Conservation (phyloP, 192 early-diverging fungal genomes). For the Backusella mclennaniae region DNA sequence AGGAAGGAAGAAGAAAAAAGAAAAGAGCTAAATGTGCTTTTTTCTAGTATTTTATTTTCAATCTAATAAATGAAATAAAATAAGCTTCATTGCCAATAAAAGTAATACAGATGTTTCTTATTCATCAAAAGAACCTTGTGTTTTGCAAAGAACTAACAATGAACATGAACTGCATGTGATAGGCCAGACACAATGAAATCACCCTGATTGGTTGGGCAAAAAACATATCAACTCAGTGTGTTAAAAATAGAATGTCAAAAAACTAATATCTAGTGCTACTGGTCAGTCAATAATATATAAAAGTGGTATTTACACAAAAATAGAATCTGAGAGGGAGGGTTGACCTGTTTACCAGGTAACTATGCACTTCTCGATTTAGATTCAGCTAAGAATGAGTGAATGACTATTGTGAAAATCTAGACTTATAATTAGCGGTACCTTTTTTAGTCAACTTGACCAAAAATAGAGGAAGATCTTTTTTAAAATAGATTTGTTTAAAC, state of each 20-base stretch:
- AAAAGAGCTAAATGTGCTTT: not conserved
- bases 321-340: not conserved
- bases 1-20: not conserved
- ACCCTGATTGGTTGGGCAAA: not conserved
- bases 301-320: not conserved
- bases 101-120: slow-evolving; percentile 4
- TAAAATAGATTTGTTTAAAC: not conserved
- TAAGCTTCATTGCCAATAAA: slow-evolving; percentile 4
- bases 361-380: not conserved
- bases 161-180: not conserved
- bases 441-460: not conserved
- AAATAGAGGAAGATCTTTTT: slow-evolving; percentile 1
- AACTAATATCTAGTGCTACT: not conserved
- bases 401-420: not conserved
- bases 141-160: not conserved
- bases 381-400: not conserved
- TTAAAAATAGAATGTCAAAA: slow-evolving; percentile 2
- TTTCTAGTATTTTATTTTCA: not conserved
- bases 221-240: not conserved
- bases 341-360: not conserved
- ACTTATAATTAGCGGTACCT: not conserved
- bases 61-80: not conserved
- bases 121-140: not conserved
- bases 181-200: not conserved
- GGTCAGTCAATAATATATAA: not conserved